A percentile compares a stretch with the other conserved stretches of the same genome.
phyloP scores from a whole-genome alignment of 2,329 filamentous ascomycete species.

The Colletotrichum karsti region DNA sequence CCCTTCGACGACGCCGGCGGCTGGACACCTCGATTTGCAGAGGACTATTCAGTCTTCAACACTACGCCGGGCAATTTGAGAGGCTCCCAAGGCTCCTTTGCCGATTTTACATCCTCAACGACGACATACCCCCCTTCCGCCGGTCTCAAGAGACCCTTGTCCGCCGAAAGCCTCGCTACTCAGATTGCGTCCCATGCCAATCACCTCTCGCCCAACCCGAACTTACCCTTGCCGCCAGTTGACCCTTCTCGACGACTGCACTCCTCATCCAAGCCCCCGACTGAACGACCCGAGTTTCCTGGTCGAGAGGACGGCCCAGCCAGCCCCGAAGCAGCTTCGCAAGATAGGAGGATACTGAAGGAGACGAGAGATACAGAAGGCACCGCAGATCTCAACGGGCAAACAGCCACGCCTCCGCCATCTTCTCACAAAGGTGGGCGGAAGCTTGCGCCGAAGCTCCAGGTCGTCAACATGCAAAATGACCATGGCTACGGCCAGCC shows the following conservation, averaged over 20 bases:
- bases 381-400: slow-evolving; percentile 47
- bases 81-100: slow-evolving; percentile 53
- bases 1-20: slow-evolving; percentile 58
- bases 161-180: slow-evolving; percentile 55
- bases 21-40: slow-evolving; percentile 70
- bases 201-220: slow-evolving; percentile 63
- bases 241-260: slow-evolving; percentile 65
- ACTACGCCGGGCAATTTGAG: slow-evolving; percentile 67
- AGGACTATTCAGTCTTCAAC: slow-evolving; percentile 73
- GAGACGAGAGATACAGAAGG: slow-evolving; percentile 53
- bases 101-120: slow-evolving; percentile 48
- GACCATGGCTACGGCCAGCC: slow-evolving; percentile 61
- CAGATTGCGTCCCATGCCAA: slow-evolving; percentile 70
- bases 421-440: slow-evolving; percentile 64
- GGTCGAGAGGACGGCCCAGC: slow-evolving; percentile 38
- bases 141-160: slow-evolving; percentile 60
- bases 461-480: slow-evolving; percentile 63
- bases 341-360: slow-evolving; percentile 49
- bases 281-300: slow-evolving; percentile 39
- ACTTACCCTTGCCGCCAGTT: slow-evolving; percentile 65
- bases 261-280: slow-evolving; percentile 62
- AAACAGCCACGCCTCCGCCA: slow-evolving; percentile 69
- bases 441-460: slow-evolving; percentile 61
- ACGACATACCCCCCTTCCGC: slow-evolving; percentile 45
- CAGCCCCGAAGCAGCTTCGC: slow-evolving; percentile 27